Conservation (phyloP, 2,329 filamentous ascomycete species). For the Zasmidium citrigriseum region DNA sequence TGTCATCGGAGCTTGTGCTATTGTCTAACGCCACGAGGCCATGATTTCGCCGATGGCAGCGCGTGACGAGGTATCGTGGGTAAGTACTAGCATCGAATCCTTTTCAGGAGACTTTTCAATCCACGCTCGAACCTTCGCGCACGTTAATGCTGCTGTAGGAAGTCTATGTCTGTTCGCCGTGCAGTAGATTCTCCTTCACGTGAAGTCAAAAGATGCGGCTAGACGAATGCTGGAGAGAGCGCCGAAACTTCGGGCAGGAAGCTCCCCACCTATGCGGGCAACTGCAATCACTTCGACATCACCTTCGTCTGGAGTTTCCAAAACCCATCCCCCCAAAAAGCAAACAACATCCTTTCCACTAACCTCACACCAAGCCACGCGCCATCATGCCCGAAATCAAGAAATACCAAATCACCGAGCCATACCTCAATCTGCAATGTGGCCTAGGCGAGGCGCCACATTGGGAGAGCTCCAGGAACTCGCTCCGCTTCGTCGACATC, state of each 20-base stretch:
- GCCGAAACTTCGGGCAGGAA: neutral
- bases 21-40: neutral
- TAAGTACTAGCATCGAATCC: too few species aligned
- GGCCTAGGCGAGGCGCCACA: constrained; percentile 73
- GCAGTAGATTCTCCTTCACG: too few species aligned
- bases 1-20: neutral
- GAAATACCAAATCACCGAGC: constrained; percentile 40
- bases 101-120: too few species aligned
- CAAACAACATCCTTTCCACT: neutral
- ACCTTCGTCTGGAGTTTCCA: neutral
- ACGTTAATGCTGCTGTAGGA: too few species aligned
- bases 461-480: constrained; percentile 66
- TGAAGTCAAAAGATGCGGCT: too few species aligned
- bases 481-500: constrained; percentile 80
- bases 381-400: constrained; percentile 34
- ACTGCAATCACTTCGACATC: neutral
- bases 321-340: neutral
- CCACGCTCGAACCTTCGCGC: too few species aligned
- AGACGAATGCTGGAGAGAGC: neutral
- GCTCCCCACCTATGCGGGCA: neutral
- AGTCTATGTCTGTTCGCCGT: too few species aligned
- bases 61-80: too few species aligned
- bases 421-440: constrained; percentile 64
- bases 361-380: neutral
- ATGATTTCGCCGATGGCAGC: too few species aligned